Base-by-base conservation (phyloP, 164 flowering plant genomes). In the Magnolia changhungtana region DNA sequence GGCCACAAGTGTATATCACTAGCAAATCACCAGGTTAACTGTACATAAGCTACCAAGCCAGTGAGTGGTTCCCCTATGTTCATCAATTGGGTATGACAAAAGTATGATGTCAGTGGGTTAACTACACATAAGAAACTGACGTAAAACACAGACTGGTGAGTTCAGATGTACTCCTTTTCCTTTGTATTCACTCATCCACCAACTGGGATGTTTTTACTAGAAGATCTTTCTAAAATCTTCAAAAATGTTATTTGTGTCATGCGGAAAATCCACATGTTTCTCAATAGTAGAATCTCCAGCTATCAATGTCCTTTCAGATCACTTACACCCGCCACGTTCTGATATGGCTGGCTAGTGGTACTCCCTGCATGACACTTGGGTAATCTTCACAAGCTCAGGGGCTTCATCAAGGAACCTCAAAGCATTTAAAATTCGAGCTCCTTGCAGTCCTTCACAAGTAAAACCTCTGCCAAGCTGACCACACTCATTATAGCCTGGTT, bases 391-490 rank as follows among this genome's bases (percentile, higher is more conserved):
- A 80, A 87, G 88, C 82, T 94, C 99, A 73, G 98, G 97, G 86
- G 98, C 90, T 79, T 96, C 99, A 80, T 96, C 98, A 75, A 94
- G 97, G 78, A 88, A 90, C 79, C 82, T 94, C 24, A 91, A 96
- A 63, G 88, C 92, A 80, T 75, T 91, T 78, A 96, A 81, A 72
- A 91, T 70, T 73, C 92, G 92, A 84, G 98, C 89, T 83, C 91
- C 90, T 84, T 96, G 99, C 65, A 94, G 85, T 69, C 98, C 99
- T 90, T 96, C 99, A 87, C 89, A 88, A 78, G 97, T 92, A 87
- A 94, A 52, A 81, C 99, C 99, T 88, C 97, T 90, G 70, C 99
- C 99, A 85, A 96, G 99, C 84, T 96, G 99, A 83, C 98, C 99
- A 88, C 76, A 89, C 79, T 96, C 99, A 88, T 96, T 96, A 84